Evolutionary conservation across 2,329 filamentous ascomycete genomes (phyloP).

Genomic region (Aplosporella prunicola): DNA sequence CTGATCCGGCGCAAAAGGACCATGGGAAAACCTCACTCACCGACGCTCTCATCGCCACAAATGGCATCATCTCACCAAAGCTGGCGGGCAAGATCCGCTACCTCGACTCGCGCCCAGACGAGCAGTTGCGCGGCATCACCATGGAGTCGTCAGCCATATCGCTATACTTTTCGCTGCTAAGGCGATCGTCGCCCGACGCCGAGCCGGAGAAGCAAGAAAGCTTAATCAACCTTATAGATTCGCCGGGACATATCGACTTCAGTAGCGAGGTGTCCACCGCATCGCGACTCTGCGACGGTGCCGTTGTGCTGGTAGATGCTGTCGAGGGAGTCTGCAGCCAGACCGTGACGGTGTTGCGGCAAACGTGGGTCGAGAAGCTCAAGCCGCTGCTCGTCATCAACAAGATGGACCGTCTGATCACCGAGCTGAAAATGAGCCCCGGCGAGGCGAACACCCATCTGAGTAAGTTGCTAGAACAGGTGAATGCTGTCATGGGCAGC

Average conservation of each 20-base stretch:
- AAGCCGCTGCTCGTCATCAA: constrained; percentile 94
- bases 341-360: constrained; percentile 89
- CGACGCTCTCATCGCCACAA: constrained; percentile 91
- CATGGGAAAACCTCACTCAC: constrained; percentile 98
- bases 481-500: constrained; percentile 93
- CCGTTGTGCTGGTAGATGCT: constrained; percentile 87
- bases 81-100: constrained; percentile 97
- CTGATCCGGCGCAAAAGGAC: constrained; percentile 45
- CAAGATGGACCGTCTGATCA: constrained; percentile 93
- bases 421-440: constrained; percentile 89
- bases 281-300: constrained; percentile 86
- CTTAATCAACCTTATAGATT: constrained; percentile 94
- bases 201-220: constrained; percentile 73
- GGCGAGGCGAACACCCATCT: constrained; percentile 82
- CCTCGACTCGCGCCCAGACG: constrained; percentile 89
- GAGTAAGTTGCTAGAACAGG: constrained; percentile 82
- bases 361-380: constrained; percentile 91
- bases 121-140: constrained; percentile 94
- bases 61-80: constrained; percentile 98
- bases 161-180: constrained; percentile 84
- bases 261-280: constrained; percentile 97
- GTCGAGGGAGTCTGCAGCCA: constrained; percentile 98
- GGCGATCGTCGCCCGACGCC: constrained; percentile 59
- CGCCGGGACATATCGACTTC: constrained; percentile 96
- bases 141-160: constrained; percentile 99